phyloP scores from a whole-genome alignment of 164 flowering plant species.

The Annona squamosa region DNA sequence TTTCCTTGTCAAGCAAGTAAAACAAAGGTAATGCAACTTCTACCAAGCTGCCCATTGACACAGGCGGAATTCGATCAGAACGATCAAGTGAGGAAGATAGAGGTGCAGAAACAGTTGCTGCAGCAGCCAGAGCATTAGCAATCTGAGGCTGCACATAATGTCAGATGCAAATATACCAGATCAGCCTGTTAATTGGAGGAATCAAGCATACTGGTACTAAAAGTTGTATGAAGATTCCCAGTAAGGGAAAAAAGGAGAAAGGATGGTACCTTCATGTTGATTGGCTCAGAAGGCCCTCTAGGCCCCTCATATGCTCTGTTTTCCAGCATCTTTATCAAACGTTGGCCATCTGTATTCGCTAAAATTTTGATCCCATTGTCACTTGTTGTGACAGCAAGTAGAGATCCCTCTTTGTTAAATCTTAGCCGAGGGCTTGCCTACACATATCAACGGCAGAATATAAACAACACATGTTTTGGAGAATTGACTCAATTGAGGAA shows the following conservation, averaged over 20 bases:
- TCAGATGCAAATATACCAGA: not conserved
- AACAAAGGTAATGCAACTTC: not conserved
- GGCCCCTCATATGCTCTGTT: conserved; percentile 15
- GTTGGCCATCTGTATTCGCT: conserved; percentile 29
- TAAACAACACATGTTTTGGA: not conserved
- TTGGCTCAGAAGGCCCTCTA: conserved; percentile 17
- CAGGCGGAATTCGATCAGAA: conserved; percentile 15
- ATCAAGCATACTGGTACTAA: not conserved
- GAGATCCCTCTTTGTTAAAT: conserved; percentile 29
- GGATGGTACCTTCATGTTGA: conserved; percentile 13
- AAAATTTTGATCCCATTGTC: conserved; percentile 32
- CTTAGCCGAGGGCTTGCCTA: conserved; percentile 30
- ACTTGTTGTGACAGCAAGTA: conserved; percentile 27
- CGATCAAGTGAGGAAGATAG: conserved; percentile 14
- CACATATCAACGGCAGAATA: not conserved
- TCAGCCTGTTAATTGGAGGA: not conserved
- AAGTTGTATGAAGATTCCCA: not conserved
- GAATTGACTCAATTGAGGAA: not conserved
- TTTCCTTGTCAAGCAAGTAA: not conserved
- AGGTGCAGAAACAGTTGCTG: conserved; percentile 15
- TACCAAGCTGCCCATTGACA: conserved; percentile 14
- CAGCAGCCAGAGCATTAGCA: conserved; percentile 13
- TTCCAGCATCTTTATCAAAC: conserved; percentile 20
- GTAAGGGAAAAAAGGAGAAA: not conserved
- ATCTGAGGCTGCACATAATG: conserved; percentile 14